Evolutionary conservation across 2,329 filamentous ascomycete species (phyloP).

Genomic region (Trichoderma arundinaceum): DNA sequence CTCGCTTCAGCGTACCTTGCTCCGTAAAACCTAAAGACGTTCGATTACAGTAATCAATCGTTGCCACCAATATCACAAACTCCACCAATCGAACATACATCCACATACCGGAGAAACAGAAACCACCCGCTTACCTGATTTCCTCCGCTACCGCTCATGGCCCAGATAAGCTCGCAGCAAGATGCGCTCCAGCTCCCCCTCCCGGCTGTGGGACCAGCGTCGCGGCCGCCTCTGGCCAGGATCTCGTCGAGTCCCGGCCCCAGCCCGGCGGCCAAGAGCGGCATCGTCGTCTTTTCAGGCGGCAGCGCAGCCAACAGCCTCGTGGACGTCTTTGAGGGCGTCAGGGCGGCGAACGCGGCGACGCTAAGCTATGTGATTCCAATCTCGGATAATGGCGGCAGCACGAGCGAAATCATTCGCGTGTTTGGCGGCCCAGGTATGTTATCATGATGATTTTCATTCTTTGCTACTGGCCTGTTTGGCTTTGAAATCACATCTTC

Average conservation of each 20-base stretch:
- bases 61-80: no score
- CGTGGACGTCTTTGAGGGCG: slow-evolving; percentile 82
- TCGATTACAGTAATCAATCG: no score
- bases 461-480: no score
- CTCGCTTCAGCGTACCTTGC: no score
- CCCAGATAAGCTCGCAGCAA: slow-evolving; percentile 12
- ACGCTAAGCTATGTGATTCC: slow-evolving; percentile 85
- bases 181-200: slow-evolving; percentile 21
- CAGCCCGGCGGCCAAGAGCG: slow-evolving; percentile 33
- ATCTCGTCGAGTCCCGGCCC: slow-evolving; percentile 35
- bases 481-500: no score
- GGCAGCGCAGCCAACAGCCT: slow-evolving; percentile 94
- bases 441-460: slow-evolving; percentile 24
- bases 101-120: no score
- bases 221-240: slow-evolving; percentile 17
- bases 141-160: neutral
- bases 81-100: no score
- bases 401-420: slow-evolving; percentile 88
- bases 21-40: no score
- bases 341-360: slow-evolving; percentile 68
- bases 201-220: slow-evolving; percentile 2
- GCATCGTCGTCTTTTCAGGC: slow-evolving; percentile 85
- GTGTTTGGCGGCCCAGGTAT: slow-evolving; percentile 91
- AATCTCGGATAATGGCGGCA: slow-evolving; percentile 94
- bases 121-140: no score